Percentiles rank a stretch among this genome's conserved stretches.
These are phyloP conservation scores for Penicillium sp. DNA, from an alignment of 2,329 filamentous ascomycete genomes.

Conservation along the genomic window DNA sequence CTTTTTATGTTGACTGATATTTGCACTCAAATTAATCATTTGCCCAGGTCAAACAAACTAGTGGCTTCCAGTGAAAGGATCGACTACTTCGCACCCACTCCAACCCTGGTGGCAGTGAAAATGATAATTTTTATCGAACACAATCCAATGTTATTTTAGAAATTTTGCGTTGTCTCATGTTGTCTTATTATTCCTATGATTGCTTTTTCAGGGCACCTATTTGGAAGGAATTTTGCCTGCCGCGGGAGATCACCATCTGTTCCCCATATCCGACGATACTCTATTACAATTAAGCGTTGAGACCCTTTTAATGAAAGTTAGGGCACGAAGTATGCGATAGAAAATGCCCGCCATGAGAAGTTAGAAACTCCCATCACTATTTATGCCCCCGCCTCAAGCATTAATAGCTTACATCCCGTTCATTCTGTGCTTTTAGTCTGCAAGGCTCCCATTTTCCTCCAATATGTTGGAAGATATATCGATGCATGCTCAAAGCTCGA, in stretches of 20 bases:
- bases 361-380: not conserved
- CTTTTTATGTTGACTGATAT: not conserved
- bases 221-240: too few relatives aligned
- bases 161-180: not conserved
- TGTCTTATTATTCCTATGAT: not conserved
- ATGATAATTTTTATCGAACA: not conserved
- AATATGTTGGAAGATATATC: not conserved
- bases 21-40: not conserved
- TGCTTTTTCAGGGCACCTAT: too few relatives aligned
- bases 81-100: not conserved
- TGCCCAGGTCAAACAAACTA: too few relatives aligned
- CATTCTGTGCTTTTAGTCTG: not conserved
- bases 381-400: not conserved
- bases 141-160: not conserved
- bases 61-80: not conserved
- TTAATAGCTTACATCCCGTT: not conserved
- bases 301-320: too few relatives aligned
- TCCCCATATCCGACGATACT: too few relatives aligned
- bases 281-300: too few relatives aligned
- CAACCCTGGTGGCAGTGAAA: not conserved
- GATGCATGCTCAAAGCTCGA: not conserved
- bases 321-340: not conserved
- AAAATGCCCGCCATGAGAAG: not conserved
- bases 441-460: not conserved
- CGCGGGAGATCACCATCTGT: too few relatives aligned